Conservation (phyloP, 2,329 filamentous ascomycete genomes). For the Chlorencoelia australis region DNA sequence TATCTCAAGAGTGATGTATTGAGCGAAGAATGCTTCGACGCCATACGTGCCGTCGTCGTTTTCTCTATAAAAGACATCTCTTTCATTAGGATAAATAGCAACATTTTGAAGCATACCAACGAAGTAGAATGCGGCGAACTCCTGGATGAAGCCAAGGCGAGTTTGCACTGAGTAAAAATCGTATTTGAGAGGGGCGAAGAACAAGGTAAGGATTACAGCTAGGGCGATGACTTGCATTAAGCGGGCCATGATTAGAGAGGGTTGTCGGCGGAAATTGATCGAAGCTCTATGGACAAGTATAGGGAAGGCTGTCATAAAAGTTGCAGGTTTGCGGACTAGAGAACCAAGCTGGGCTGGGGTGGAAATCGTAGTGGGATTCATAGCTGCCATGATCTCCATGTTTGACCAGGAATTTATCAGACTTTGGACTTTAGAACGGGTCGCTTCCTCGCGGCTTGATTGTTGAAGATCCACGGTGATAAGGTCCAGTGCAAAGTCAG, state of each 20-base stretch:
- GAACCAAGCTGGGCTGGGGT: slow-evolving; percentile 64
- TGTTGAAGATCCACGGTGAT: slow-evolving; percentile 68
- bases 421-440: slow-evolving; percentile 48
- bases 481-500: slow-evolving; percentile 67
- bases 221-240: slow-evolving; percentile 58
- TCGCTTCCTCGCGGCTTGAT: slow-evolving; percentile 49
- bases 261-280: slow-evolving; percentile 61
- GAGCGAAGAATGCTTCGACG: slow-evolving; percentile 59
- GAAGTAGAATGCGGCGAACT: slow-evolving; percentile 62
- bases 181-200: slow-evolving; percentile 61
- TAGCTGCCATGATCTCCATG: slow-evolving; percentile 14
- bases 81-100: slow-evolving; percentile 60
- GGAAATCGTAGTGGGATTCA: slow-evolving; percentile 29
- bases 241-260: slow-evolving; percentile 51
- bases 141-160: slow-evolving; percentile 62
- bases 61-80: slow-evolving; percentile 70
- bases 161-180: slow-evolving; percentile 64
- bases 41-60: slow-evolving; percentile 64
- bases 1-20: slow-evolving; percentile 60
- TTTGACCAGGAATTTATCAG: slow-evolving; percentile 50
- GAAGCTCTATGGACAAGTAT: slow-evolving; percentile 56
- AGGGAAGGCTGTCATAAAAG: slow-evolving; percentile 53
- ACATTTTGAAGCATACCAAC: slow-evolving; percentile 75
- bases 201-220: slow-evolving; percentile 52
- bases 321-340: slow-evolving; percentile 51